A percentile compares a stretch with the other conserved stretches of the same genome.
phyloP scores from a whole-genome alignment of 2,329 filamentous ascomycete genomes.

The Epichloe hybrida region DNA sequence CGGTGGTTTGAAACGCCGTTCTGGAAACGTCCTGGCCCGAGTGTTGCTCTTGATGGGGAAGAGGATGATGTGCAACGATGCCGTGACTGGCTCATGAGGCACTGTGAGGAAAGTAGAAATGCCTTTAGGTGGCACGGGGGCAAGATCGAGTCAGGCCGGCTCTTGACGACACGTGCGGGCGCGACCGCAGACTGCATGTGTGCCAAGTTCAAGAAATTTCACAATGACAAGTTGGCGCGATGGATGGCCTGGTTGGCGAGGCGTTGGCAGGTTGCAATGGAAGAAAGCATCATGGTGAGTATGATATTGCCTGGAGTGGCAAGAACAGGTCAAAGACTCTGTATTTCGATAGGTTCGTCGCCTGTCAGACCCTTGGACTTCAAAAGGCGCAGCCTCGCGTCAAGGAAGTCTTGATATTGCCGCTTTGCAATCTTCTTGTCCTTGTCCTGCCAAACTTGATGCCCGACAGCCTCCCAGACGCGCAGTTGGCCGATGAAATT shows the following conservation, averaged over 20 bases:
- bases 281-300: no score
- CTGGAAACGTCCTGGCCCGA: slow-evolving; percentile 8
- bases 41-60: slow-evolving; percentile 6
- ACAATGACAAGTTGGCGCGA: no score
- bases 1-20: slow-evolving; percentile 10
- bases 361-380: neutral
- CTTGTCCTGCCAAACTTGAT: neutral
- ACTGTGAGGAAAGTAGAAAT: slow-evolving; percentile 5
- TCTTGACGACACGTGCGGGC: no score
- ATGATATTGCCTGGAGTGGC: no score
- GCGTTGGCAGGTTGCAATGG: no score
- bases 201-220: no score
- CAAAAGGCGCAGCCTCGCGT: neutral
- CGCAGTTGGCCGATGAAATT: neutral
- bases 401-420: neutral
- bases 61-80: slow-evolving; percentile 4
- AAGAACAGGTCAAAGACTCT: neutral
- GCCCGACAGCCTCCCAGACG: neutral
- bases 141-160: no score
- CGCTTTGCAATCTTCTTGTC: neutral
- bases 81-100: slow-evolving; percentile 1
- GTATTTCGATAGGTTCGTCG: neutral
- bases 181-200: no score
- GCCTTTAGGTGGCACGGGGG: neutral
- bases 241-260: no score